Evolutionary conservation across 2,329 filamentous ascomycete species (phyloP).

Genomic region (Claviceps spartinae): DNA sequence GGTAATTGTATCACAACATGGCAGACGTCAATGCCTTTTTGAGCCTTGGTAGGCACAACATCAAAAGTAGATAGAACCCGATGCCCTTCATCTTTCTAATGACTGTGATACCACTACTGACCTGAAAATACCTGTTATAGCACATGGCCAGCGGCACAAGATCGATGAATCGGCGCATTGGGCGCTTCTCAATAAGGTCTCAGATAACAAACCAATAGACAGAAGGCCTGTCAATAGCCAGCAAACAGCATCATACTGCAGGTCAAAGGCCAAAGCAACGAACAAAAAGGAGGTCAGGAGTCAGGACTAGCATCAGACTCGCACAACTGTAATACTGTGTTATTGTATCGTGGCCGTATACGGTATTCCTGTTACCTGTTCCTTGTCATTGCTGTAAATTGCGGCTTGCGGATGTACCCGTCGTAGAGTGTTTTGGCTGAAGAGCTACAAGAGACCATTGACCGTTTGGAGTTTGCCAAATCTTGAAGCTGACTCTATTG

Average conservation of each 20-base stretch:
- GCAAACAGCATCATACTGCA: constrained; percentile 1
- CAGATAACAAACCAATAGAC: background rate
- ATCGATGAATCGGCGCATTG: background rate
- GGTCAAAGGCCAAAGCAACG: background rate
- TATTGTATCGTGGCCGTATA: too few relatives aligned
- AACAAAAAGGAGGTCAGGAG: background rate
- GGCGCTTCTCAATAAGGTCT: background rate
- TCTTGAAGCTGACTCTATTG: constrained; percentile 14
- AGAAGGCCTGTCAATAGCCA: background rate
- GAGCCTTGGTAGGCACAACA: background rate
- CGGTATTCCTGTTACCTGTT: too few relatives aligned
- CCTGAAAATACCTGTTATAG: background rate
- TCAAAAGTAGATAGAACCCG: background rate
- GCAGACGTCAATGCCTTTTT: background rate
- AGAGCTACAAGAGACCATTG: constrained; percentile 3
- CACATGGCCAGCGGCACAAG: background rate
- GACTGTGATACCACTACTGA: background rate
- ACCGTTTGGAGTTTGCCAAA: constrained; percentile 5
- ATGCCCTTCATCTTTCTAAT: background rate
- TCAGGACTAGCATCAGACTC: too few relatives aligned
- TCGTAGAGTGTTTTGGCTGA: background rate
- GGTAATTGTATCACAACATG: constrained; percentile 1
- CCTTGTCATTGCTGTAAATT: too few relatives aligned
- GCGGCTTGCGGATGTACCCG: background rate
- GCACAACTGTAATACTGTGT: too few relatives aligned